Conservation (phyloP, 2,329 filamentous ascomycete genomes). For the Aspergillus spinulosporus region DNA sequence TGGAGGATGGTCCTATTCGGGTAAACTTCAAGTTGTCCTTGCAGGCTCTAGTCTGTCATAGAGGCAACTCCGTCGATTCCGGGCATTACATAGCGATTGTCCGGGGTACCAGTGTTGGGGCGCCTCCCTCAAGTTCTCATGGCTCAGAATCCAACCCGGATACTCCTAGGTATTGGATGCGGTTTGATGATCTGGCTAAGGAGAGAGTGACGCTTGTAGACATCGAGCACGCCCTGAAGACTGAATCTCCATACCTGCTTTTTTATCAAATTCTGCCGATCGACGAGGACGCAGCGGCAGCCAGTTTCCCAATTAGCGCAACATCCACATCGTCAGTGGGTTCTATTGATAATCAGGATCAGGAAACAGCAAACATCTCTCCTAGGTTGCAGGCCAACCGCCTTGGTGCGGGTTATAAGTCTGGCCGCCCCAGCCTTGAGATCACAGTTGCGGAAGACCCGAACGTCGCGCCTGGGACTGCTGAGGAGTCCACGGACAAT, state of each 20-base stretch:
- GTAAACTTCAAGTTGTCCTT: constrained; percentile 92
- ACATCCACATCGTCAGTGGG: constrained; percentile 27
- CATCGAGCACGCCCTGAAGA: constrained; percentile 72
- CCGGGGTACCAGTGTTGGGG: constrained; percentile 61
- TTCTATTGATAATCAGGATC: constrained; percentile 28
- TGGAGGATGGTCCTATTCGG: constrained; percentile 66
- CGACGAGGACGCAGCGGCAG: constrained; percentile 59
- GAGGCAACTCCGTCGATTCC: constrained; percentile 78
- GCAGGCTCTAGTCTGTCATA: constrained; percentile 89
- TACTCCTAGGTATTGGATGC: constrained; percentile 77
- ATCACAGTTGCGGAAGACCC: constrained; percentile 32
- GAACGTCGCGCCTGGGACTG: constrained; percentile 13
- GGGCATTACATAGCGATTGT: constrained; percentile 91
- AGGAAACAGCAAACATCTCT: constrained; percentile 22
- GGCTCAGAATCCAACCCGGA: constrained; percentile 52
- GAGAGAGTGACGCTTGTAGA: constrained; percentile 74
- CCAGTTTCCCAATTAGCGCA: constrained; percentile 37
- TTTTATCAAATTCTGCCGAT: constrained; percentile 95
- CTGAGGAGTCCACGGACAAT: constrained; percentile 1
- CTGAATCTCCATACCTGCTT: constrained; percentile 90
- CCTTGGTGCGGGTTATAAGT: constrained; percentile 24
- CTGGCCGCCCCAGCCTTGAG: constrained; percentile 42
- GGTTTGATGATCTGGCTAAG: constrained; percentile 81
- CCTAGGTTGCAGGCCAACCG: constrained; percentile 23
- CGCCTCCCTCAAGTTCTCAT: constrained; percentile 28